phyloP scores from a whole-genome alignment of 2,329 filamentous ascomycete species.

The Cyanodermella asteris region DNA sequence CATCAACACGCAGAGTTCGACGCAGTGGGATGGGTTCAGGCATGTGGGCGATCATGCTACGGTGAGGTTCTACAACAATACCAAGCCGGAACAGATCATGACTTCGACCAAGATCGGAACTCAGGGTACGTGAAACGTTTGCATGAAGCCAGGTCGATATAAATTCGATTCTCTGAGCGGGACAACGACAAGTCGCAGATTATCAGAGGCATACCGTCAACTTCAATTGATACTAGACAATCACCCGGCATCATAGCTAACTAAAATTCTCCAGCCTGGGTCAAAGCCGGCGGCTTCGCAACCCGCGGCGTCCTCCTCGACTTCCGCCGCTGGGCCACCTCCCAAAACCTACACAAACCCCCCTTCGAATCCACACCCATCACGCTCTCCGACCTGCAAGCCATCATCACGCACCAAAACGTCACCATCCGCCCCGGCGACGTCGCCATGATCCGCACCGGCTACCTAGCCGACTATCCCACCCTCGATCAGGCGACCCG shows the following conservation, averaged over 20 bases:
- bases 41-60: constrained; percentile 29
- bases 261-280: too few species aligned
- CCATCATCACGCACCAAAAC: constrained; percentile 22
- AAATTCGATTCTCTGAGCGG: too few species aligned
- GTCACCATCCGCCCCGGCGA: constrained; percentile 27
- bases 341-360: constrained; percentile 15
- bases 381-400: constrained; percentile 20
- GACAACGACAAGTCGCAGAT: too few species aligned
- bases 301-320: constrained; percentile 28
- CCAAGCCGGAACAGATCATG: constrained; percentile 3
- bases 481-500: constrained; percentile 18
- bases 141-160: too few species aligned
- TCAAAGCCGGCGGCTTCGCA: constrained; percentile 19
- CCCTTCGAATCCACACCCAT: constrained; percentile 23
- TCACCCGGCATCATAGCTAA: too few species aligned
- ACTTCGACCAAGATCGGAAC: constrained; percentile 4
- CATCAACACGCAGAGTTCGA: constrained; percentile 36
- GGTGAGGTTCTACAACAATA: constrained; percentile 15
- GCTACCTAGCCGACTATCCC: constrained; percentile 20
- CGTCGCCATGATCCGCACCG: constrained; percentile 33
- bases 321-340: constrained; percentile 21
- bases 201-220: too few species aligned
- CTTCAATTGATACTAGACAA: too few species aligned
- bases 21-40: constrained; percentile 35
- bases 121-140: too few species aligned